A percentile compares a stretch with the other conserved stretches of the same genome.
These are phyloP conservation scores for Lumnitzera racemosa DNA, from an alignment of 345 rosid genomes.

Conservation along the genomic window DNA sequence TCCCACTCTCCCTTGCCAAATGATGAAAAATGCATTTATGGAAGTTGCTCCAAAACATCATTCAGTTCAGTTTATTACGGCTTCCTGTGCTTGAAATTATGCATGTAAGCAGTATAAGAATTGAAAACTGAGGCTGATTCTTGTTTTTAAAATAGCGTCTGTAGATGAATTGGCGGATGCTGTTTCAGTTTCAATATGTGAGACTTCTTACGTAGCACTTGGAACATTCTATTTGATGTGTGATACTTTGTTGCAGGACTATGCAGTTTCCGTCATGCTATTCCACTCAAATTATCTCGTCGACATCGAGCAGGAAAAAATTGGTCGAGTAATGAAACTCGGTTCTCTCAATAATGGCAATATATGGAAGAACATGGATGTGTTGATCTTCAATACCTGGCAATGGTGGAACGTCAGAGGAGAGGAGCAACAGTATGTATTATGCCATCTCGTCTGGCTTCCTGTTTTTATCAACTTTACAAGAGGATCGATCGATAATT, in stretches of 20 bases:
- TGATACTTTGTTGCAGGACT: constrained; percentile 29
- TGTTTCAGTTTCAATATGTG: too few species aligned
- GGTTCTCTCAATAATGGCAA: constrained; percentile 36
- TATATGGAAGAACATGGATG: constrained; percentile 45
- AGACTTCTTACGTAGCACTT: too few species aligned
- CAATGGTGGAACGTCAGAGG: constrained; percentile 70
- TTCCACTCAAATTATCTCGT: constrained; percentile 32
- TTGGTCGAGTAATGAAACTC: constrained; percentile 52
- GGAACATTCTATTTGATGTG: too few species aligned
- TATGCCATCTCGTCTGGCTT: background rate
- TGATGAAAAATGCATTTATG: background rate
- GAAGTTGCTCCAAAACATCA: too few species aligned
- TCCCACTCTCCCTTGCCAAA: background rate
- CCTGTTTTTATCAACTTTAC: background rate
- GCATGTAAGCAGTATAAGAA: too few species aligned
- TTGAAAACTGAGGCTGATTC: too few species aligned
- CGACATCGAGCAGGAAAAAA: constrained; percentile 33
- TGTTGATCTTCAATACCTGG: constrained; percentile 61
- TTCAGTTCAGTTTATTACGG: too few species aligned
- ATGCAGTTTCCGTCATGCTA: constrained; percentile 33
- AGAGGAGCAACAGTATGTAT: constrained; percentile 45
- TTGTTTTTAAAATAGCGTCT: too few species aligned
- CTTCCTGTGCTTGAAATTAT: too few species aligned
- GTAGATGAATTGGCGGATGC: too few species aligned
- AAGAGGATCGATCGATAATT: too few species aligned